phyloP scores from a whole-genome alignment of 2,329 filamentous ascomycete genomes.

The Talaromyces marneffei region DNA sequence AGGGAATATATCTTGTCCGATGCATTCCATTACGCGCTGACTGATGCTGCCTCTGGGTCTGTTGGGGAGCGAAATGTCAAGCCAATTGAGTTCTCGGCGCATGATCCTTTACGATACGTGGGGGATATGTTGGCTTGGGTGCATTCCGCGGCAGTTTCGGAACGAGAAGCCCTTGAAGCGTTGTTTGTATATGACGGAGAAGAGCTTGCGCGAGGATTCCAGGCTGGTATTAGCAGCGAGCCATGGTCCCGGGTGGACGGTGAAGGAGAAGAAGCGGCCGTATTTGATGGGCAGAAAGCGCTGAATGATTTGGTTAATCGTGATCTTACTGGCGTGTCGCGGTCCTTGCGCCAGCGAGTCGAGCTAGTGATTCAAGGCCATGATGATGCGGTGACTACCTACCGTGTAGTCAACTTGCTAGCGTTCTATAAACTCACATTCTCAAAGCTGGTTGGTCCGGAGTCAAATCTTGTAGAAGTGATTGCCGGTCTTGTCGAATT shows the following conservation, averaged over 20 bases:
- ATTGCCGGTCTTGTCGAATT: conserved; percentile 66
- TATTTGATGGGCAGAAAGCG: conserved; percentile 74
- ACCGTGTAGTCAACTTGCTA: conserved; percentile 83
- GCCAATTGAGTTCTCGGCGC: conserved; percentile 88
- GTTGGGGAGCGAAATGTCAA: conserved; percentile 62
- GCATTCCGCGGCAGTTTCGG: conserved; percentile 88
- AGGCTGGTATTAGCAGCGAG: conserved; percentile 73
- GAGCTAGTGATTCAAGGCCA: conserved; percentile 91
- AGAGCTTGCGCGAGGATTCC: conserved; percentile 76
- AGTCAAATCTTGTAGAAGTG: conserved; percentile 64
- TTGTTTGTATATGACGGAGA: conserved; percentile 87
- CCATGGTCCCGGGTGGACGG: conserved; percentile 68
- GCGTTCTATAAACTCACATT: conserved; percentile 88
- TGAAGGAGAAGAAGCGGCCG: conserved; percentile 42
- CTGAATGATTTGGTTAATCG: conserved; percentile 82
- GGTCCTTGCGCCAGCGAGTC: conserved; percentile 79
- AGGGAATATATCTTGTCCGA: conserved; percentile 82
- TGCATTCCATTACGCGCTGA: conserved; percentile 81
- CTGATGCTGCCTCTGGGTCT: conserved; percentile 59
- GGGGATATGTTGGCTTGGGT: conserved; percentile 98
- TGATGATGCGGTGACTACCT: conserved; percentile 80
- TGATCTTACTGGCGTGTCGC: conserved; percentile 72
- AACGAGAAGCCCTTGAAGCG: conserved; percentile 84
- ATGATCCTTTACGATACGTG: conserved; percentile 85
- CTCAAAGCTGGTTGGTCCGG: conserved; percentile 64